Evolutionary conservation across 768 basidiomycete species (phyloP).

Genomic region (Tricholoma sp.): DNA sequence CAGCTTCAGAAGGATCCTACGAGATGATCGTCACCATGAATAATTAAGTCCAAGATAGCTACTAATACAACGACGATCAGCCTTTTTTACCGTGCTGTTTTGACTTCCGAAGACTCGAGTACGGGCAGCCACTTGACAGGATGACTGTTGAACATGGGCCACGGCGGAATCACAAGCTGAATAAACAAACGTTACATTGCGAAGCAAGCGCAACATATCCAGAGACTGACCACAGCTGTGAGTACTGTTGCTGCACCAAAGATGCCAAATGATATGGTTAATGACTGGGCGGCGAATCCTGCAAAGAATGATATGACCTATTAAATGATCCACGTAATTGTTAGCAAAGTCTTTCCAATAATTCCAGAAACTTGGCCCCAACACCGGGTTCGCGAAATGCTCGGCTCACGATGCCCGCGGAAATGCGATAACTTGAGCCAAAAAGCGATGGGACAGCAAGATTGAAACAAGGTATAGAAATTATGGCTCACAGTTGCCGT

Average conservation of each 20-base stretch:
- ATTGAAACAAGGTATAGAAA: neutral
- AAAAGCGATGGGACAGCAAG: conserved; percentile 20
- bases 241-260: conserved; percentile 35
- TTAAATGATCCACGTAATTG: conserved; percentile 18
- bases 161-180: conserved; percentile 63
- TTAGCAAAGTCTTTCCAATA: conserved; percentile 5
- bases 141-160: conserved; percentile 61
- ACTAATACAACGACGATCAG: neutral
- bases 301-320: conserved; percentile 52
- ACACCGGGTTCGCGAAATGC: neutral
- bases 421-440: conserved; percentile 12
- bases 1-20: neutral
- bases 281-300: conserved; percentile 53
- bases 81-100: neutral
- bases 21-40: neutral
- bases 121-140: conserved; percentile 57
- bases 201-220: neutral
- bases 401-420: conserved; percentile 4
- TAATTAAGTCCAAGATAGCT: neutral
- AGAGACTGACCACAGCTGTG: conserved; percentile 38
- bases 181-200: neutral
- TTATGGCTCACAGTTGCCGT: conserved; percentile 38
- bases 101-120: neutral
- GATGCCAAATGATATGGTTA: conserved; percentile 47
- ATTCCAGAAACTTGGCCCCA: neutral